Base-by-base conservation (phyloP, 179 eudicot species). In the Silene coronaria region DNA sequence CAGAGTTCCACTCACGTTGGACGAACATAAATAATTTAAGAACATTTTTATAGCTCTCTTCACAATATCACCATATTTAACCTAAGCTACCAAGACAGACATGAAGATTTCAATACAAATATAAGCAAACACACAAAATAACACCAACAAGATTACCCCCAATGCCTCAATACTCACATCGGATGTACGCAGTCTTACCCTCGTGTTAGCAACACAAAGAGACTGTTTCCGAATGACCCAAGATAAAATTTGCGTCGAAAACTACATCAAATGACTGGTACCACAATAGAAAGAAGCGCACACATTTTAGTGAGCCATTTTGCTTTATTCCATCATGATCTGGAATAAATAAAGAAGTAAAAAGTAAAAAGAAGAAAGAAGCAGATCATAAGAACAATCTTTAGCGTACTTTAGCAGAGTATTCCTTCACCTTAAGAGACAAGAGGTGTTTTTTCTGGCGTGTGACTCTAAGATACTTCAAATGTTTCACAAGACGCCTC, bases 401-500 rank as follows among this genome's bases (percentile, higher is more conserved):
- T 53, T 6, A 60, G 8, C 82, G 72, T 82, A 85, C 87, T 68
- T 85, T 58, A 71, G 51, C 42, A 30, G 68, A 17, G 72, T 22
- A 57, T 8, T 57, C 80, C 78, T 78, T 83, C 77, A 77, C 71
- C 73, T 75, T 83, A 42, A 76, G 65, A 71, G 86, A 82, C 68
- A 78, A 70, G 24, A 80, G 28, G 26, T 78, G 77, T 45, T 80
- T 77, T 74, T 79, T 80, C 73, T 75, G 84, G 69, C 84, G 73
- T 67, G 71, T 71, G 78, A 76, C 81, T 76, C 84, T 85, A 67
- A 77, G 71, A 77, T 76, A 75, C 82, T 88, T 89, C 64, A 75
- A 81, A 75, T 77, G 86, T 70, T 80, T 91, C 3, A 78, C 83
- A 75, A 73, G 80, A 68, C 64, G 76, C 81, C 78, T 84, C 67